Conservation (phyloP, 2,329 filamentous ascomycete genomes). For the Aureobasidium sp. region DNA sequence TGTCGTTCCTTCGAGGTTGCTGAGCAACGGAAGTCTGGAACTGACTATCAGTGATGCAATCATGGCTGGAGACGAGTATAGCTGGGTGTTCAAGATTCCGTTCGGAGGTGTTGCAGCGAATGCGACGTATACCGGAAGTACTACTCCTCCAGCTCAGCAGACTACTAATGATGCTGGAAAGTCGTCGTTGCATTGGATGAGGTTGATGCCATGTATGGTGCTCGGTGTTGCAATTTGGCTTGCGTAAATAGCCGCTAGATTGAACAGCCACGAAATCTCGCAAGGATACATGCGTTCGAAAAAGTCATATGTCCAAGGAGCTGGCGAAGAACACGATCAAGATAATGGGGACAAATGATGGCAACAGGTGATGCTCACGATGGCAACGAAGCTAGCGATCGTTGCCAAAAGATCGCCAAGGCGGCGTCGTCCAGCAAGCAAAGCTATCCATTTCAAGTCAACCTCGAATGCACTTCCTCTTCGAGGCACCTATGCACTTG, state of each 20-base stretch:
- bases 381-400: too few species aligned
- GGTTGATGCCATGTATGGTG: background rate
- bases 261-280: too few species aligned
- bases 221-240: background rate
- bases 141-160: background rate
- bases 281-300: too few species aligned
- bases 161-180: background rate
- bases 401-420: too few species aligned
- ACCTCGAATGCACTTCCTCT: too few species aligned
- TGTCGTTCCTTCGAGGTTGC: constrained; percentile 24
- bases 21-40: constrained; percentile 28
- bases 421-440: too few species aligned
- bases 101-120: constrained; percentile 20
- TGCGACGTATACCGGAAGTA: background rate
- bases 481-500: too few species aligned
- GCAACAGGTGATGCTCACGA: too few species aligned
- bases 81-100: constrained; percentile 40
- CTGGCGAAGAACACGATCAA: too few species aligned
- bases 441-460: too few species aligned
- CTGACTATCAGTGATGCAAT: constrained; percentile 31
- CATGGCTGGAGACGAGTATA: constrained; percentile 32
- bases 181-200: background rate
- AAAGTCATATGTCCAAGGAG: too few species aligned
- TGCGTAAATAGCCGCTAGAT: background rate
- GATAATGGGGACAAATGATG: too few species aligned